A percentile compares a stretch with the other conserved stretches of the same genome.
phyloP scores from a whole-genome alignment of 208 protist genomes.

The Phytomonas francai region DNA sequence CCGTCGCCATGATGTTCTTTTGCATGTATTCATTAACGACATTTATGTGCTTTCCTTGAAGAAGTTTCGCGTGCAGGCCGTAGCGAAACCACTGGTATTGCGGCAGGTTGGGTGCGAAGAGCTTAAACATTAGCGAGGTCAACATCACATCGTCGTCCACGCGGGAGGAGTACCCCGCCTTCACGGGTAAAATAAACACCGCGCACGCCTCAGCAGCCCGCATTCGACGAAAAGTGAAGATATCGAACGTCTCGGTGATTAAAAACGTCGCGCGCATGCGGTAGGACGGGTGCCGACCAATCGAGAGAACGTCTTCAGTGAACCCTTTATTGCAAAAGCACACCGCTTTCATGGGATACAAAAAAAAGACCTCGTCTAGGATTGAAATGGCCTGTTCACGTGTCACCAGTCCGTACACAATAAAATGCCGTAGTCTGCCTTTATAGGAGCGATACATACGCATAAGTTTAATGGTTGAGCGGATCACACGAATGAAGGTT shows the following conservation, averaged over 20 bases:
- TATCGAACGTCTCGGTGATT: constrained; percentile 50
- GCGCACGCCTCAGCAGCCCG: constrained; percentile 47
- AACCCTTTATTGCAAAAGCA: constrained; percentile 82
- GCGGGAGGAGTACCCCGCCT: constrained; percentile 55
- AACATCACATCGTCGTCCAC: constrained; percentile 85
- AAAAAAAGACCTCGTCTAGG: constrained; percentile 75
- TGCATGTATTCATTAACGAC: constrained; percentile 81
- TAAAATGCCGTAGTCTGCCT: constrained; percentile 60
- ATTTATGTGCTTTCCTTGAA: constrained; percentile 41
- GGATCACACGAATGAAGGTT: constrained; percentile 68
- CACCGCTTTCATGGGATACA: constrained; percentile 80
- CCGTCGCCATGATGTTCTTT: constrained; percentile 73
- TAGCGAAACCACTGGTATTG: constrained; percentile 83
- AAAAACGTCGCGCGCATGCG: constrained; percentile 69
- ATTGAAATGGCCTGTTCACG: constrained; percentile 68
- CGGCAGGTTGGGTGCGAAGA: constrained; percentile 50
- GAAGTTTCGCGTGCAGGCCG: constrained; percentile 60
- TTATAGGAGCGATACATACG: constrained; percentile 59
- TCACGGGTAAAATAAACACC: constrained; percentile 67
- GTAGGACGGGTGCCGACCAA: constrained; percentile 76
- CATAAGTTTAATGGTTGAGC: constrained; percentile 50
- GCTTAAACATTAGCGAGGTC: constrained; percentile 70
- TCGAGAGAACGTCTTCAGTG: constrained; percentile 43
- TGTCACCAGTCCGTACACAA: constrained; percentile 72
- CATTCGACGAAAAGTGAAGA: constrained; percentile 52